Base-by-base conservation (phyloP, 139 green algal species). In the Chlorella sp. region DNA sequence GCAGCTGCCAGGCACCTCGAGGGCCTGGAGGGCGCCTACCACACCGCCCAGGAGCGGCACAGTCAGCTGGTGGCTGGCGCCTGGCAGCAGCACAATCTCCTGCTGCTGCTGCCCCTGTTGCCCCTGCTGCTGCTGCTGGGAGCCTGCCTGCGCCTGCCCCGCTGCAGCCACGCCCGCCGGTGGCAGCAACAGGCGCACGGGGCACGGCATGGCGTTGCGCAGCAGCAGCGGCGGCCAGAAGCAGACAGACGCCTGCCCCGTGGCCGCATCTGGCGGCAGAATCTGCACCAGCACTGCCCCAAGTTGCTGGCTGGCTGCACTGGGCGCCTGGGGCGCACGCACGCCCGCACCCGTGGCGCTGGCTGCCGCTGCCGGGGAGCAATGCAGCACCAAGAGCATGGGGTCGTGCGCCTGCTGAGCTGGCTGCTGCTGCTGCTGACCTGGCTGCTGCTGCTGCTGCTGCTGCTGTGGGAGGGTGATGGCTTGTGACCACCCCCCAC, bases 221-320 rank as follows among this genome's bases (percentile, higher is more conserved):
- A 92, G 75, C 21, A 60, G 36, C 64, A 90, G 48, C 40, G 86
- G 57, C 22, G 91, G 91, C 91, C 86, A 92, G 32, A 93, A 68
- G 68, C 32, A 34, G 36, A 91, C 18, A 14, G 32, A 42, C 1
- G 37, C 60, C 84, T 93, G 91, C 18, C 90, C 90, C 2, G 86
- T 90, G 48, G 42, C 57, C 11, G 36, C 42, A 64, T 91, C 85
- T 21, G 85, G 84, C 0, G 69, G 78, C 48, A 53, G 66, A 57
- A 92, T 21, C 85, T 92, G 85, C 34, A 60, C 81, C 48, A 85
- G 90, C 42, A 93, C 84, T 11, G 78, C 80, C 4, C 87, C 88
- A 24, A 88, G 66, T 71, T 64, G 84, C 39, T 81, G 84, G 39
- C 26, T 12, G 19, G 66, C 40, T 42, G 84, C 84, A 2, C 30